phyloP scores from a whole-genome alignment of 345 rosid genomes.

The Populus simonii region DNA sequence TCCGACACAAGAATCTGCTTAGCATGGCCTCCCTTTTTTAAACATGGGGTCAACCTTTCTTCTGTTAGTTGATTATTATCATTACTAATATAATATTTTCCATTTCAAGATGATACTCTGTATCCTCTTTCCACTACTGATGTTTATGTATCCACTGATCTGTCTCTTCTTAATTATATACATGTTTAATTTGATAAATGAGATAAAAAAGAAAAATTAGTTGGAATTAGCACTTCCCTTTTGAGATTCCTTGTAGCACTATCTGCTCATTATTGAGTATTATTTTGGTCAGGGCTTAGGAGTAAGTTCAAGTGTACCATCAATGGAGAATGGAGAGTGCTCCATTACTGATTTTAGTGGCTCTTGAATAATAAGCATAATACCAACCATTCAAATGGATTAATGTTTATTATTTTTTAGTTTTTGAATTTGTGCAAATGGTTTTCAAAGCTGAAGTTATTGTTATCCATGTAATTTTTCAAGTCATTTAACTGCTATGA shows the following conservation, averaged over 20 bases:
- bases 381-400: not conserved
- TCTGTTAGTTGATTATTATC: not conserved
- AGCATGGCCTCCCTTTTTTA: not conserved
- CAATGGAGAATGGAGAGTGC: not conserved
- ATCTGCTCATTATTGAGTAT: conserved; percentile 4
- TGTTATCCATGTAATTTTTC: not conserved
- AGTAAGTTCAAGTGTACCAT: not conserved
- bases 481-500: not conserved
- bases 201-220: not conserved
- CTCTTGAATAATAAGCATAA: not conserved
- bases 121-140: conserved; percentile 22
- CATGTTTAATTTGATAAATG: not conserved
- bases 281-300: not conserved
- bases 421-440: not conserved
- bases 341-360: not conserved
- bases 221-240: conserved; percentile 22
- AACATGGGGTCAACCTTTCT: conserved; percentile 20
- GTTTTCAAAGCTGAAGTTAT: not conserved
- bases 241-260: conserved; percentile 31
- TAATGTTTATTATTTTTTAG: not conserved
- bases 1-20: conserved; percentile 23
- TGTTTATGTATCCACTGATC: conserved; percentile 17
- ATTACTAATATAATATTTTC: not conserved
- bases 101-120: conserved; percentile 7
- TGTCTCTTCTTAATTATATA: conserved; percentile 20